These are phyloP conservation scores for Fomitopsis pulvina DNA, from an alignment of 768 basidiomycete species.

Conservation along the genomic window DNA sequence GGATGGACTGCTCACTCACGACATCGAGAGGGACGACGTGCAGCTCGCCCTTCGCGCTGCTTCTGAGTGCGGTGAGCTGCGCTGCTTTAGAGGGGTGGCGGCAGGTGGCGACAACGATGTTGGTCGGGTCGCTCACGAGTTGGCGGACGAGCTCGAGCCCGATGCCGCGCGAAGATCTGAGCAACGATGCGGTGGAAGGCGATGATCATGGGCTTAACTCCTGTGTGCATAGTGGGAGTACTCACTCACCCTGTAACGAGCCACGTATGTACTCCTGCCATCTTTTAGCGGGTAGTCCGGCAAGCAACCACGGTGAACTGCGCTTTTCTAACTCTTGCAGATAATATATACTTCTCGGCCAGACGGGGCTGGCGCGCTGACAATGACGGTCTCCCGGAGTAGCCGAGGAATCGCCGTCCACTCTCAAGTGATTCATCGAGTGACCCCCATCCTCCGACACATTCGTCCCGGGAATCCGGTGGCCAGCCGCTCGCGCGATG, in stretches of 20 bases:
- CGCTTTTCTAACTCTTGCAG: neutral
- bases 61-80: constrained; percentile 15
- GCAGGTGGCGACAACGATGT: constrained; percentile 25
- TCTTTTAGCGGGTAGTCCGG: neutral
- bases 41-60: constrained; percentile 23
- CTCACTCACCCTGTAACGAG: constrained; percentile 19
- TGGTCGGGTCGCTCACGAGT: constrained; percentile 14
- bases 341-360: neutral
- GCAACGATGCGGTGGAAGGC: neutral
- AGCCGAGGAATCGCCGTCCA: no score
- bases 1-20: constrained; percentile 20
- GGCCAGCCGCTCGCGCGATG: no score
- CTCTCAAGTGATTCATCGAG: no score
- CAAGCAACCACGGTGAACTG: neutral
- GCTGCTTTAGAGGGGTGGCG: constrained; percentile 19
- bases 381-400: no score
- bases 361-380: neutral
- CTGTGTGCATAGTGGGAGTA: neutral
- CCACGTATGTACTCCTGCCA: constrained; percentile 13
- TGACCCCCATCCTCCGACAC: no score
- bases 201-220: neutral
- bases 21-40: constrained; percentile 29
- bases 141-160: constrained; percentile 23
- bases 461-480: no score
- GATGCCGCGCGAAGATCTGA: constrained; percentile 25